Conservation (phyloP, 176 grass and related monocot species). For the Triticum aestivum region IWGSC_CS_RefSeq_v2.1 NC_057811.1:292326851-292327350, state of each 20-base stretch:
- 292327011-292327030: constrained; percentile 79
- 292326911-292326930: constrained; percentile 90
- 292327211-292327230: constrained; percentile 64
- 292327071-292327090: constrained; percentile 79
- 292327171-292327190: constrained; percentile 93
- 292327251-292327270: constrained; percentile 73
- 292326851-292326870: constrained; percentile 9
- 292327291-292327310: constrained; percentile 58
- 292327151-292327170: constrained; percentile 88
- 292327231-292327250: constrained; percentile 36
- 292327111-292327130: constrained; percentile 72
- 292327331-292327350: constrained; percentile 61
- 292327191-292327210: constrained; percentile 86
- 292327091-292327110: constrained; percentile 85
- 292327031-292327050: constrained; percentile 94
- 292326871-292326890: neutral
- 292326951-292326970: constrained; percentile 86
- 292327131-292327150: constrained; percentile 84
- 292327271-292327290: constrained; percentile 83
- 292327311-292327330: constrained; percentile 88
- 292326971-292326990: constrained; percentile 71
- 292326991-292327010: constrained; percentile 78
- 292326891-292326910: constrained; percentile 31
- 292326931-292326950: constrained; percentile 76
- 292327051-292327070: constrained; percentile 87